phyloP scores from a whole-genome alignment of 2,329 filamentous ascomycete species.

The Akanthomyces lecanii region DNA sequence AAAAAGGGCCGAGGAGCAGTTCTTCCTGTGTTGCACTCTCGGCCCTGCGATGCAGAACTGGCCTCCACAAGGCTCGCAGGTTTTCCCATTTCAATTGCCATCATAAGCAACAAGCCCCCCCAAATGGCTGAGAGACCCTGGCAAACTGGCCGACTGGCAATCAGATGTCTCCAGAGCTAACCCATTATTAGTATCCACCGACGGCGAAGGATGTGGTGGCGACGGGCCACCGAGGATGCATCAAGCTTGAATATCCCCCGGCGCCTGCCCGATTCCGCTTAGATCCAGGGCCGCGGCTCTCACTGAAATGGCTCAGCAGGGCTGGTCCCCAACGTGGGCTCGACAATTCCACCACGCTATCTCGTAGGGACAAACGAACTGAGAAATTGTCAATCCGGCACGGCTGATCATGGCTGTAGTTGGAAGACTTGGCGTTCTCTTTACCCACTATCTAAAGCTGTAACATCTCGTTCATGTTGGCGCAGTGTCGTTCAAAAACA shows the following conservation, averaged over 20 bases:
- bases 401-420: neutral
- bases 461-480: neutral
- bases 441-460: neutral
- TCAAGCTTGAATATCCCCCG: neutral
- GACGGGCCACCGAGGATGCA: neutral
- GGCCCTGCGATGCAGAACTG: neutral
- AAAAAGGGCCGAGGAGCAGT: neutral
- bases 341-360: neutral
- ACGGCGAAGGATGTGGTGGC: neutral
- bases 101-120: neutral
- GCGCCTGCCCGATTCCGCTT: conserved; percentile 5
- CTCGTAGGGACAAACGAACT: neutral
- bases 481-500: neutral
- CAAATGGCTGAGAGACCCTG: neutral
- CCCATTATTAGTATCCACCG: neutral
- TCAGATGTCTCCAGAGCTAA: neutral
- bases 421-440: neutral
- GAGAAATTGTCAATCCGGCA: neutral
- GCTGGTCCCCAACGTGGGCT: neutral
- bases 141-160: neutral
- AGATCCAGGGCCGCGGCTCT: neutral
- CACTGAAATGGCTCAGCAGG: neutral
- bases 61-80: neutral
- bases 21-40: too few species aligned
- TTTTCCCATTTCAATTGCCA: neutral